phyloP scores from a whole-genome alignment of 345 rosid genomes.

The Sisymbrium altissimum region DNA sequence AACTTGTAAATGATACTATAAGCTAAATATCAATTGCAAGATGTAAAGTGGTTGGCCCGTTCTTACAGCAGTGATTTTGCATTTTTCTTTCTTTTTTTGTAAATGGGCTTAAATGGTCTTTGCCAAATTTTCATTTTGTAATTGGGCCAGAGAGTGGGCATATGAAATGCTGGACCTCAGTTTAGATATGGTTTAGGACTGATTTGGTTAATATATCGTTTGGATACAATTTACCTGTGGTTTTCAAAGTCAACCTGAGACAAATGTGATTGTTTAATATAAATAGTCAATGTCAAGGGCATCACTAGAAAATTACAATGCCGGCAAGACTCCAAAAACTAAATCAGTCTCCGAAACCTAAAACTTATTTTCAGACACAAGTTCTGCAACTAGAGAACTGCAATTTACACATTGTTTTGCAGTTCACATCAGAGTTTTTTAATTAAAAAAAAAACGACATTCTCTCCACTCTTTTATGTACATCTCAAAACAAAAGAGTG shows the following conservation, averaged over 20 bases:
- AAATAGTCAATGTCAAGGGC: conserved; percentile 16
- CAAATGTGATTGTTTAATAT: not conserved
- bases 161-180: no score
- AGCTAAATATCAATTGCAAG: no score
- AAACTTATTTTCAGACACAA: not conserved
- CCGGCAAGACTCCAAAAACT: not conserved
- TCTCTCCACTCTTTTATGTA: conserved; percentile 29
- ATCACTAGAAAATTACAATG: not conserved
- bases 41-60: no score
- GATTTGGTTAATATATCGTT: not conserved
- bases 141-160: not conserved
- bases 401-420: conserved; percentile 26
- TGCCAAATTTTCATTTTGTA: not conserved
- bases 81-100: not conserved
- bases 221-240: not conserved
- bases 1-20: no score
- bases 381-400: conserved; percentile 14
- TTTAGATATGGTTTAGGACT: not conserved
- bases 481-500: conserved; percentile 26
- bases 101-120: not conserved
- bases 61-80: not conserved
- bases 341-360: conserved; percentile 1
- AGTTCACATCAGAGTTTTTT: conserved; percentile 11
- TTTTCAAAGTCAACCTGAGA: not conserved
- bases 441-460: not conserved